Evolutionary conservation across 805 yeast genomes (phyloP), one percentile per base, ranked within the genome.

Genomic region (Myxozyma neglecta): DNA sequence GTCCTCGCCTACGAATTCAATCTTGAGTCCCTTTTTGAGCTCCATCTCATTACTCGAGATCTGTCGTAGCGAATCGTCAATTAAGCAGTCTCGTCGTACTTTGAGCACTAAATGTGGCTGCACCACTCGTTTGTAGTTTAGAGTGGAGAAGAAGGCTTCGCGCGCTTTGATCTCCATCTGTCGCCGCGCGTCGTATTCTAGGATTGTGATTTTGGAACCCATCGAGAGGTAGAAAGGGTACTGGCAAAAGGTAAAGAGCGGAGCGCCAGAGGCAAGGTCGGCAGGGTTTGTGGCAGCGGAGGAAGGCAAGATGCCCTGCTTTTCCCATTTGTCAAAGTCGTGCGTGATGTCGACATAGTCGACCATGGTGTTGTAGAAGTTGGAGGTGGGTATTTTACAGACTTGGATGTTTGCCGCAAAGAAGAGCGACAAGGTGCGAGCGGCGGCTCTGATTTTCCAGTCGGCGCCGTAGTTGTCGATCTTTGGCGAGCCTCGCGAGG

Each of bases 121-220:
- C 40, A 86, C 74, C 0, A 83, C 83, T 18, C 80, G 77, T 56
- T 85, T 80, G 54, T 82, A 81, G 67, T 87, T 89, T 36, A 90
- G 70, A 0, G 96, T 86, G 56, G 82, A 83, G 45, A 91, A 81
- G 69, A 91, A 91, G 0, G 97, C 96, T 71, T 89, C 93, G 69
- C 90, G 96, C 0, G 96, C 96, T 69, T 87, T 86, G 56, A 87
- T 76, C 69, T 88, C 94, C 97, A 91, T 91, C 56, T 83, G 87
- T 51, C 87, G 74, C 64, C 85, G 81, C 0, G 93, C 90, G 70
- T 90, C 97, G 71, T 89, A 85, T 68, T 89, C 96, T 65, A 93
- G 75, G 1, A 93, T 84, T 0, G 87, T 79, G 1, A 91, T 87
- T 72, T 93, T 93, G 0, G 90, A 82, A 0, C 96, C 97, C 61